Conservation (phyloP, 371 early-diverging fungal genomes). For the Catenaria anguillulae region DNA sequence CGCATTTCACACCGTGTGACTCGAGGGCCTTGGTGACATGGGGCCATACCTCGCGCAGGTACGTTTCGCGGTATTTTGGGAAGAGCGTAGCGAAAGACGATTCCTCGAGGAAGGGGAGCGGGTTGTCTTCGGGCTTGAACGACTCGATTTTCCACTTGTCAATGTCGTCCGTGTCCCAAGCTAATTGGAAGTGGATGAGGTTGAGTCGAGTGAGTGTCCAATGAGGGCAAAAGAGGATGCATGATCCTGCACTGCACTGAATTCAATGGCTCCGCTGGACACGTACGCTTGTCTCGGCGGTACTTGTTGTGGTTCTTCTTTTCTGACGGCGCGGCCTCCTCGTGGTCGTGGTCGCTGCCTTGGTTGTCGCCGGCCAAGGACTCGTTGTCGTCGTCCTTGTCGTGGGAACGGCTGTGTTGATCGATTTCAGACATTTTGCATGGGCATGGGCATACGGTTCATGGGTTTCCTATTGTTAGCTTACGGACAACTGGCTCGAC, state of each 20-base stretch:
- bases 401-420: too few relatives aligned
- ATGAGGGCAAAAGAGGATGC: too few relatives aligned
- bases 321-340: neutral
- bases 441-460: too few relatives aligned
- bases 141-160: constrained; percentile 89
- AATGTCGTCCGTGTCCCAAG: constrained; percentile 89
- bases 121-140: constrained; percentile 67
- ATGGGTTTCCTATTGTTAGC: too few relatives aligned
- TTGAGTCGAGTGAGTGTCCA: too few relatives aligned
- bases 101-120: constrained; percentile 80
- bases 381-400: too few relatives aligned
- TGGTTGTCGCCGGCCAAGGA: too few relatives aligned
- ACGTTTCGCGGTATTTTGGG: constrained; percentile 95
- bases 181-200: constrained; percentile 18
- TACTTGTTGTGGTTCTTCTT: constrained; percentile 2
- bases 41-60: constrained; percentile 91
- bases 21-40: constrained; percentile 78
- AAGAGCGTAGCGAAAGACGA: constrained; percentile 95
- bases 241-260: too few relatives aligned
- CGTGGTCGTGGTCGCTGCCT: neutral
- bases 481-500: too few relatives aligned
- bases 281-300: constrained; percentile 1
- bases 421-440: too few relatives aligned
- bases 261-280: too few relatives aligned
- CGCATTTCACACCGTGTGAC: constrained; percentile 75